These are phyloP conservation scores for Houttuynia cordata DNA, from an alignment of 164 flowering plant genomes.

Conservation along the genomic window DNA sequence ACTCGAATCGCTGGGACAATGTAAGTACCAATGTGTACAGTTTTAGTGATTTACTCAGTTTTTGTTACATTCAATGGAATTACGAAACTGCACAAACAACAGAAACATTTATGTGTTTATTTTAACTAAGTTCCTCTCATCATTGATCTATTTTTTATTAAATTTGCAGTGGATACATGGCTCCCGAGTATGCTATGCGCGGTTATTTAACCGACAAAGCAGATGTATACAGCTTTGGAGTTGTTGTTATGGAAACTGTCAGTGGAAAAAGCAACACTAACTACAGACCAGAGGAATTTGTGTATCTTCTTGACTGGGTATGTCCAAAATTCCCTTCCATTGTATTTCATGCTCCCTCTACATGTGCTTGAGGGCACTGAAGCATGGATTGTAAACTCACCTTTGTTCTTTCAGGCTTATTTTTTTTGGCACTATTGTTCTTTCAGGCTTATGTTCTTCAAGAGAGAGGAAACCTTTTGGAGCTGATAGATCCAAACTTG, in stretches of 20 bases:
- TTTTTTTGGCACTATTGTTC: no score
- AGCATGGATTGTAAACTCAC: no score
- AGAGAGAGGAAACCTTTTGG: conserved; percentile 37
- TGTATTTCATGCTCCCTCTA: neutral
- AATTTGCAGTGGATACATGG: conserved; percentile 11
- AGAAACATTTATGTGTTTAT: no score
- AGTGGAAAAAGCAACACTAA: conserved; percentile 10
- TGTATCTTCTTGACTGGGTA: conserved; percentile 12
- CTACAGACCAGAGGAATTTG: conserved; percentile 8
- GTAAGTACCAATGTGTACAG: conserved; percentile 4
- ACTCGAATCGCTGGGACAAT: conserved; percentile 9
- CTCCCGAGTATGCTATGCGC: conserved; percentile 78
- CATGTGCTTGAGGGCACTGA: no score
- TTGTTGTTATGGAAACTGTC: conserved; percentile 44
- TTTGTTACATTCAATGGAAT: no score
- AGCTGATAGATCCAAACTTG: conserved; percentile 44
- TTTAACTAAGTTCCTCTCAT: neutral
- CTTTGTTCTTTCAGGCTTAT: conserved; percentile 32
- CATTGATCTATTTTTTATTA: neutral
- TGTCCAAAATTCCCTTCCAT: neutral
- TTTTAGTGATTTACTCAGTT: neutral
- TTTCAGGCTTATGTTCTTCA: conserved; percentile 54
- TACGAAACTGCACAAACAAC: no score
- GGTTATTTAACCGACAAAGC: conserved; percentile 61
- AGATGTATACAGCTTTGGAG: conserved; percentile 77